Evolutionary conservation across 345 rosid species (phyloP), one percentile per base, ranked within the genome.

Genomic region (Moricandia arvensis): DNA sequence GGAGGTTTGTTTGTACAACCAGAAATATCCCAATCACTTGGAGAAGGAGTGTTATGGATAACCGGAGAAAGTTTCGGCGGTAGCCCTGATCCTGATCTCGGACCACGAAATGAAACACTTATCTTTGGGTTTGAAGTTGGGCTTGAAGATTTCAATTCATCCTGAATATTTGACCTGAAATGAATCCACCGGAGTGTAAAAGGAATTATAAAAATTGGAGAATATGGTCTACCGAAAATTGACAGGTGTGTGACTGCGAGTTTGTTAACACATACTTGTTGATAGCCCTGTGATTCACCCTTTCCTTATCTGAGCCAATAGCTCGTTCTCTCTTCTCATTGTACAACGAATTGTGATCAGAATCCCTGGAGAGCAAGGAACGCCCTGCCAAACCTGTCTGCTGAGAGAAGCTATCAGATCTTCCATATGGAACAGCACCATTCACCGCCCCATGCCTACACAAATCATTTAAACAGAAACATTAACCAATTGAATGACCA

Each of bases 21-120:
- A 84, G 97, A 80, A 73, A 93, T 80, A 74, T 95, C 99, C 97
- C 96, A 92, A 53, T 93, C 96, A 83, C 78, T 81, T 38, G 92
- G 76, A 76, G 88, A 86, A 70, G 88, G 83, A 59, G 87, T 85
- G 79, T 90, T 89, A 55, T 86, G 90, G 77, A 88, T 82, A 77
- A 84, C 85, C 30, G 90, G 93, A 49, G 93, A 83, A 78, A 88
- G 83, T 83, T 95, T 95, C 3, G 96, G 86, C 11, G 83, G 82
- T 59, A 79, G 80, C 62, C 87, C 91, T 38, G 96, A 83, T 73
- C 89, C 87, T 27, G 96, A 86, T 75, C 98, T 84, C 1, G 96
- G 93, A 65, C 87, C 99, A 30, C 98, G 87, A 72, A 84, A 69
- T 72, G 94, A 88, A 66, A 84, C 74, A 77, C 67, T 93, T 77